phyloP scores from a whole-genome alignment of 257 asterid genomes.

The Verbena officinalis region DNA sequence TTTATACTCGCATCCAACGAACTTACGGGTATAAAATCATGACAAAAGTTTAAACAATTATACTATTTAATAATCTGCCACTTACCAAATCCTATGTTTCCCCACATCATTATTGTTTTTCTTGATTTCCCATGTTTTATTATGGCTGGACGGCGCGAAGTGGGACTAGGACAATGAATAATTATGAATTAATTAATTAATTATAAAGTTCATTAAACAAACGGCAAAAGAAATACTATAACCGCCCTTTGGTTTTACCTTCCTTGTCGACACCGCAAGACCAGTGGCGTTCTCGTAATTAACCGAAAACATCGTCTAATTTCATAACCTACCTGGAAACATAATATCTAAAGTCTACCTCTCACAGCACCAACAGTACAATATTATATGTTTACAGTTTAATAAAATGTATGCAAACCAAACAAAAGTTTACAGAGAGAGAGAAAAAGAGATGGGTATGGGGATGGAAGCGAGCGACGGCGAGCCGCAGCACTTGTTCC shows the following conservation, averaged over 20 bases:
- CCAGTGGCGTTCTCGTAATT: constrained; percentile 36
- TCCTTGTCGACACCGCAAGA: not conserved
- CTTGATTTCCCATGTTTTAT: not conserved
- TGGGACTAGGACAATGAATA: constrained; percentile 21
- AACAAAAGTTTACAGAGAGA: not conserved
- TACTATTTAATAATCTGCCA: constrained; percentile 21
- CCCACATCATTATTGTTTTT: constrained; percentile 3
- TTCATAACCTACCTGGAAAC: constrained; percentile 14
- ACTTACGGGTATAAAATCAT: too few species aligned
- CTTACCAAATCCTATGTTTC: constrained; percentile 35
- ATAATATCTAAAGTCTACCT: constrained; percentile 28
- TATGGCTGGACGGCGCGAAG: constrained; percentile 35
- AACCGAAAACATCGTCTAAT: constrained; percentile 14
- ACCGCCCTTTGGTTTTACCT: not conserved
- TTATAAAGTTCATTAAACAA: not conserved
- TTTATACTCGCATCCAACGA: too few species aligned
- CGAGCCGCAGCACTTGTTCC: constrained; percentile 35
- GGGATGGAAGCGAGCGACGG: constrained; percentile 44
- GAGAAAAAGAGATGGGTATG: constrained; percentile 35
- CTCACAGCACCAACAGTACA: constrained; percentile 16
- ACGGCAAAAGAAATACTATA: not conserved
- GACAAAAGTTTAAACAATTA: too few species aligned
- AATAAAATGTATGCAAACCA: not conserved
- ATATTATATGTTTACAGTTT: too few species aligned
- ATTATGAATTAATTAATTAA: not conserved